Conservation (phyloP, 108 stramenopile species). For the Skeletonema menzelii region DNA sequence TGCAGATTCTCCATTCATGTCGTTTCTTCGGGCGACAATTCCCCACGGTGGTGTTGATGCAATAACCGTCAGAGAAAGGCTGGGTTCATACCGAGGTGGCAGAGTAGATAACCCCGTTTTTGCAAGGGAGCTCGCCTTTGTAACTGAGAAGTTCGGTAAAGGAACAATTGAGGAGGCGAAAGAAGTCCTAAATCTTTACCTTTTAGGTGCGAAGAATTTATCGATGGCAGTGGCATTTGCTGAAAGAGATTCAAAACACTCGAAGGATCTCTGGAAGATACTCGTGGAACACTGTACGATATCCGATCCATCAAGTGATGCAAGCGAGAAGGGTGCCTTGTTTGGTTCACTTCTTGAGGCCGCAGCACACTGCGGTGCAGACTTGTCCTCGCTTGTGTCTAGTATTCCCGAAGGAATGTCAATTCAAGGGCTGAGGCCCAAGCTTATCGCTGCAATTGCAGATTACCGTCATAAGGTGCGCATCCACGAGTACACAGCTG, state of each 20-base stretch:
- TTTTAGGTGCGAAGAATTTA: conserved; percentile 70
- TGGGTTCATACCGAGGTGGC: conserved; percentile 55
- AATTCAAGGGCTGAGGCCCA: conserved; percentile 80
- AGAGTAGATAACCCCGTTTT: conserved; percentile 45
- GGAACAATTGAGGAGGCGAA: conserved; percentile 52
- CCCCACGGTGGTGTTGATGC: conserved; percentile 71
- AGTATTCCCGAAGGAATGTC: conserved; percentile 76
- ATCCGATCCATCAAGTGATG: conserved; percentile 15
- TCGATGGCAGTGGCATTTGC: conserved; percentile 72
- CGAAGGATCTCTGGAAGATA: conserved; percentile 64
- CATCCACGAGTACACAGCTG: conserved; percentile 62
- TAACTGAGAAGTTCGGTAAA: conserved; percentile 70
- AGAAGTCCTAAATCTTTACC: conserved; percentile 61
- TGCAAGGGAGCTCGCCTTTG: conserved; percentile 80
- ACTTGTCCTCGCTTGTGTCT: conserved; percentile 66
- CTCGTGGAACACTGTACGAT: conserved; percentile 65
- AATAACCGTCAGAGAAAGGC: conserved; percentile 49
- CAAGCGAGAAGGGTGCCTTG: conserved; percentile 47
- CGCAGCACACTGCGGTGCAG: conserved; percentile 76
- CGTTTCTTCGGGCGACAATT: conserved; percentile 72
- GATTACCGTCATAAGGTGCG: conserved; percentile 79
- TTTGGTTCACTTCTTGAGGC: conserved; percentile 82
- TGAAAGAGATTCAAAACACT: conserved; percentile 56
- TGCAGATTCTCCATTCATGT: conserved; percentile 57
- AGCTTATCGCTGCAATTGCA: conserved; percentile 77